Evolutionary conservation across 371 early-diverging fungal genomes (phyloP).

Genomic region (Haplosporangium sp.): DNA sequence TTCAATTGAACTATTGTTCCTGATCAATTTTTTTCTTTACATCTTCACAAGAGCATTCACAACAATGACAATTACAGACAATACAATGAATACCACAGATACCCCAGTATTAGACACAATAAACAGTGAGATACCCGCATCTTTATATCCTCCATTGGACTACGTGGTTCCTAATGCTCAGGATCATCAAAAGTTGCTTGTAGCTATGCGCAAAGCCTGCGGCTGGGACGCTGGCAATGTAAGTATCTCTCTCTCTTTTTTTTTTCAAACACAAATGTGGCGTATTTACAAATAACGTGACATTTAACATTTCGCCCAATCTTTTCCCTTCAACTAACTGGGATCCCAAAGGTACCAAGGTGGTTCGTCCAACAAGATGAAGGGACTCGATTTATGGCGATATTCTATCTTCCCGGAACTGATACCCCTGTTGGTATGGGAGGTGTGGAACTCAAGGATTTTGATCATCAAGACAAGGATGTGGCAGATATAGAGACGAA

Average conservation of each 20-base stretch:
- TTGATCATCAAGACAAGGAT: constrained; percentile 34
- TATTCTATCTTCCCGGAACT: constrained; percentile 40
- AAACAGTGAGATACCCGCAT: constrained; percentile 2
- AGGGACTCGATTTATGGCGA: constrained; percentile 36
- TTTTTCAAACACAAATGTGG: not conserved
- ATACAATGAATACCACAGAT: not conserved
- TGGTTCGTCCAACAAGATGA: constrained; percentile 50
- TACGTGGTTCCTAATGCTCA: constrained; percentile 46
- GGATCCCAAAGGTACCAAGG: constrained; percentile 21
- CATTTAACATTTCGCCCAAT: too few species aligned
- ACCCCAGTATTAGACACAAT: too few species aligned
- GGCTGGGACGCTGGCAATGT: constrained; percentile 44
- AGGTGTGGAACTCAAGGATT: constrained; percentile 40
- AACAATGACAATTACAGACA: not conserved
- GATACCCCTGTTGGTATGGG: constrained; percentile 49
- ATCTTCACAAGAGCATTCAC: not conserved
- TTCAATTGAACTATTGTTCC: not conserved
- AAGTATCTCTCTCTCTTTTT: not conserved
- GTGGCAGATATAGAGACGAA: constrained; percentile 36
- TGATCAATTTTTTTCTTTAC: not conserved
- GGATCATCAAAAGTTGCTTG: constrained; percentile 32
- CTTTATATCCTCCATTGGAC: constrained; percentile 26
- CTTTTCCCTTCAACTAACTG: not conserved
- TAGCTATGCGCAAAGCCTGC: constrained; percentile 49
- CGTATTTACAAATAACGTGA: not conserved